A percentile compares a stretch with the other conserved stretches of the same genome.
Conservation (phyloP, 495 filamentous ascomycete species). For the Hypoxylon perforatum region DNA sequence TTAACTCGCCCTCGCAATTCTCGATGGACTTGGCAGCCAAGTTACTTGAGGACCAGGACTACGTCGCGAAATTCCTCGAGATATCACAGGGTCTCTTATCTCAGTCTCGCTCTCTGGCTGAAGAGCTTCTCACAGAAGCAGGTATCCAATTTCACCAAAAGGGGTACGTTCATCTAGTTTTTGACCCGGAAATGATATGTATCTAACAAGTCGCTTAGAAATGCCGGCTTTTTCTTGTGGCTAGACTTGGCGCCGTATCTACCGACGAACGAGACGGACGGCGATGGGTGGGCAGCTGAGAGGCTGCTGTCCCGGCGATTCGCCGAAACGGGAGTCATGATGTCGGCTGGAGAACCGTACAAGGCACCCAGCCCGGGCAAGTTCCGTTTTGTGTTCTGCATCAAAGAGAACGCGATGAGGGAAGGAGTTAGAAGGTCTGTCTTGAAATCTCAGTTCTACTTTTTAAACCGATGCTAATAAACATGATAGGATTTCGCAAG, state of each 20-base stretch:
- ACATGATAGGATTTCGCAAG: conserved; percentile 13
- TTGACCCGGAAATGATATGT: background rate
- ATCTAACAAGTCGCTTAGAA: conserved; percentile 40
- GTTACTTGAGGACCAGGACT: conserved; percentile 62
- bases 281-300: conserved; percentile 44
- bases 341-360: conserved; percentile 57
- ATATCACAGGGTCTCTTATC: conserved; percentile 53
- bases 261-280: conserved; percentile 28
- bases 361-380: conserved; percentile 60
- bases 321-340: conserved; percentile 55
- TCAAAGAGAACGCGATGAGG: conserved; percentile 48
- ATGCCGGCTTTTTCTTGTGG: conserved; percentile 73
- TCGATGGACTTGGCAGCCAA: conserved; percentile 56
- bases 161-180: conserved; percentile 24
- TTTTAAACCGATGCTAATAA: background rate
- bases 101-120: conserved; percentile 50
- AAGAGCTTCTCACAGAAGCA: conserved; percentile 48
- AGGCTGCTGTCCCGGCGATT: conserved; percentile 49
- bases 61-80: conserved; percentile 56
- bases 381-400: conserved; percentile 65
- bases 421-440: conserved; percentile 59
- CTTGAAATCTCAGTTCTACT: background rate
- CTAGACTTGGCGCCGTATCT: conserved; percentile 58
- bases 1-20: conserved; percentile 58
- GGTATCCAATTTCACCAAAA: conserved; percentile 53